Percentiles rank a stretch among this genome's conserved stretches.
phyloP scores from a whole-genome alignment of 345 rosid species.

The Anastatica hierochuntica region DNA sequence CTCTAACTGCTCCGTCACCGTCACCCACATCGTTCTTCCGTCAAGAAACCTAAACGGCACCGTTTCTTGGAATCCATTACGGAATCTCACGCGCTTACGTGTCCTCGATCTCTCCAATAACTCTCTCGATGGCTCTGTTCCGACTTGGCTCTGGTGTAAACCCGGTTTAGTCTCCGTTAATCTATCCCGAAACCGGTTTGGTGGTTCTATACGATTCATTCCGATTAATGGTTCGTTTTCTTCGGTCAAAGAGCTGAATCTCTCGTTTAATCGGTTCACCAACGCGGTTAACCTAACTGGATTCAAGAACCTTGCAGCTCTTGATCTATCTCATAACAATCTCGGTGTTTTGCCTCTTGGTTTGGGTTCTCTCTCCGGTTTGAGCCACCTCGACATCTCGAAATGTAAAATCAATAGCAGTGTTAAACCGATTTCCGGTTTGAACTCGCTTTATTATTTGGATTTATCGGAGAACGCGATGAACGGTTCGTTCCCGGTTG shows the following conservation, averaged over 20 bases:
- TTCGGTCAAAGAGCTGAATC: constrained; percentile 46
- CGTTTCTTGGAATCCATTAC: constrained; percentile 57
- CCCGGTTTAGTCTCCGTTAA: constrained; percentile 32
- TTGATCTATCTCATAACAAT: constrained; percentile 55
- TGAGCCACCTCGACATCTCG: constrained; percentile 48
- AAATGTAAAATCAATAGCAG: constrained; percentile 52
- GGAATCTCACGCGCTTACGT: constrained; percentile 41
- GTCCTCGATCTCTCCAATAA: constrained; percentile 62
- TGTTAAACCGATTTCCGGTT: constrained; percentile 41
- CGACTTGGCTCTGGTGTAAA: constrained; percentile 61
- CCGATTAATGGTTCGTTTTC: constrained; percentile 19
- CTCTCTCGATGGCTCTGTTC: constrained; percentile 57
- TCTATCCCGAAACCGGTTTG: constrained; percentile 44
- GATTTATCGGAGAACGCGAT: constrained; percentile 65
- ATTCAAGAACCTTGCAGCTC: constrained; percentile 36
- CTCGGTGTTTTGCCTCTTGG: constrained; percentile 47
- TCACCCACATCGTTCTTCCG: constrained; percentile 33
- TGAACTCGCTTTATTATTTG: constrained; percentile 40
- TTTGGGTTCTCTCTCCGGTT: constrained; percentile 35
- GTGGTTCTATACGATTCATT: constrained; percentile 38
- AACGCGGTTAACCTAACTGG: constrained; percentile 46
- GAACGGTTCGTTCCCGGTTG: constrained; percentile 66
- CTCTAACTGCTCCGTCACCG: constrained; percentile 44
- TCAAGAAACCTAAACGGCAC: constrained; percentile 58
- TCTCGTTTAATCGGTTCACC: constrained; percentile 73